Base-by-base conservation (phyloP, 805 yeast species). In the Sugiyamaella floridensis region DNA sequence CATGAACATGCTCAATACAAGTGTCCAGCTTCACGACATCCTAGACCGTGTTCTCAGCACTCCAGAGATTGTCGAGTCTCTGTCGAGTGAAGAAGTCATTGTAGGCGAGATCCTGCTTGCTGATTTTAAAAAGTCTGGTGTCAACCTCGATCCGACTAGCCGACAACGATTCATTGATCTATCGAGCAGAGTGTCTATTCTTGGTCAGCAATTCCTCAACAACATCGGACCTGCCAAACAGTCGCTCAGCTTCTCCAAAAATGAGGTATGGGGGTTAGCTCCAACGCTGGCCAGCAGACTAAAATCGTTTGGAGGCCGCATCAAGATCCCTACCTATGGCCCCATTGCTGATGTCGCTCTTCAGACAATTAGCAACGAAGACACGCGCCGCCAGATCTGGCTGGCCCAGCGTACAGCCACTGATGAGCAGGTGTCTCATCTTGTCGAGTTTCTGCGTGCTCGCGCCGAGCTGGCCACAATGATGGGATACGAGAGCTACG, bases 41-140 rank as follows among this genome's bases (percentile, higher is more conserved):
- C 74, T 93, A 42, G 76, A 77, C 19, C 62, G 67, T n/a, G 82
- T 85, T 0, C 67, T 90, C 51, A 67, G 71, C 1, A 70, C 69
- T 44, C 62, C 67, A 1, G 74, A 70, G 26, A 64, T 74, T 5
- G 49, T 61, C 9, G 52, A 61, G 2, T 59, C 73, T 2, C 69
- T 92, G n/a, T 67, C 83, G 2, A 67, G 71, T 1, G 99, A 93
- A 67, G 97, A 93, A 62, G 65, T 80, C 12, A 79, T 83, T 49
- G 98, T 90, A 1, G 99, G 96, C 0, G 76, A 80, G 49, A 78
- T 90, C 47, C 73, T 93, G 22, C 73, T 85, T 56, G 81, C 85
- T 44, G 99, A 93, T 67, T 93, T 93, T 63, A 86, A 86, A 59
- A 83, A 89, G 58, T 87, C 96, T 0, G 99, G 98, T 0, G 86